phyloP scores from a whole-genome alignment of 1,284 basidiomycete species.

The Thelephora terrestris region DNA sequence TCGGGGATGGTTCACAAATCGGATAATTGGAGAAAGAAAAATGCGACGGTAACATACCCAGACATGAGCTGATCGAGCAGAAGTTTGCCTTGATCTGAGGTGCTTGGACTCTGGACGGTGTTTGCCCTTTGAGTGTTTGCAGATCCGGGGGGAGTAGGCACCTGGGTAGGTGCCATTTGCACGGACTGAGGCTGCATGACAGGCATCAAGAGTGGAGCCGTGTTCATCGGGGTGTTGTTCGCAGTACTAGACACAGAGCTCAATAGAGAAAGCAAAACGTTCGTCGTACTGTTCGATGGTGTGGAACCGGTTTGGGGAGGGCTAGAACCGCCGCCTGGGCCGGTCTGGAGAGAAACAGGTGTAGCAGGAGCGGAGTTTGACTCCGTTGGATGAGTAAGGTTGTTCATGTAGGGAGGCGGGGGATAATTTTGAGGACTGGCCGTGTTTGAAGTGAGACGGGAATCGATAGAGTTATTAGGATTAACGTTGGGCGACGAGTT shows the following conservation, averaged over 20 bases:
- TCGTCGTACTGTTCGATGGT: conserved; percentile 36
- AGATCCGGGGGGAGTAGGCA: conserved; percentile 58
- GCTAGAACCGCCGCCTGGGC: conserved; percentile 21
- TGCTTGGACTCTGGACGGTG: conserved; percentile 25
- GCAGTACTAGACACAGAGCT: conserved; percentile 33
- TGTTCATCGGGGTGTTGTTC: conserved; percentile 9
- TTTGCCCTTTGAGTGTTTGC: conserved; percentile 38
- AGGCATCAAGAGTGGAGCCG: not conserved
- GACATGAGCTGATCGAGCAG: conserved; percentile 71
- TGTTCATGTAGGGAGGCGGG: not conserved
- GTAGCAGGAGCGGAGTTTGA: conserved; percentile 40
- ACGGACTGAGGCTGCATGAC: conserved; percentile 19
- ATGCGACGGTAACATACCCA: conserved; percentile 40
- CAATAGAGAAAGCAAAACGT: conserved; percentile 59
- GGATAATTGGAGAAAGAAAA: not conserved
- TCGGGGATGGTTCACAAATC: not conserved
- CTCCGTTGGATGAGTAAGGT: not conserved
- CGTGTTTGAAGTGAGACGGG: not conserved
- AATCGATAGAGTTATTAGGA: not conserved
- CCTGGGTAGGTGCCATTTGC: conserved; percentile 38
- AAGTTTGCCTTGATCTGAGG: conserved; percentile 61
- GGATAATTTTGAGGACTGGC: not conserved
- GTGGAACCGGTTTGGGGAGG: conserved; percentile 30
- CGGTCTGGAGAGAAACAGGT: conserved; percentile 42
- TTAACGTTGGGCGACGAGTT: too few relatives aligned